Conservation (phyloP, 768 basidiomycete species). For the Amanita brunnescens region DNA sequence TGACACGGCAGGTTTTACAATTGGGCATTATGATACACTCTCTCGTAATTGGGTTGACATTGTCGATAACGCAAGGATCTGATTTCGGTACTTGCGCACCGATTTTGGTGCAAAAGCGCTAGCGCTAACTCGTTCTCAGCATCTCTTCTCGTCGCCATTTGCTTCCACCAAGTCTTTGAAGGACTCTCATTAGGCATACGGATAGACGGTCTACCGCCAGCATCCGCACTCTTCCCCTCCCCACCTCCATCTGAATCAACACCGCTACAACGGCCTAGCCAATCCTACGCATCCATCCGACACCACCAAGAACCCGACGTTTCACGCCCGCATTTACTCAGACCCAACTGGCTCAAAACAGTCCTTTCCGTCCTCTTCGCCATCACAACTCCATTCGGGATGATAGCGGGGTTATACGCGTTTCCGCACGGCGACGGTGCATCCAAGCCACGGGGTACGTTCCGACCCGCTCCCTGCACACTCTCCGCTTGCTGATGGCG, state of each 20-base stretch:
- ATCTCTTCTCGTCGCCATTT: slow-evolving; percentile 63
- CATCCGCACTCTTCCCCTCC: slow-evolving; percentile 9
- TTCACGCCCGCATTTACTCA: not conserved
- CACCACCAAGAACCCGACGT: not conserved
- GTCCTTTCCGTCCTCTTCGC: slow-evolving; percentile 58
- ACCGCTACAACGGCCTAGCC: not conserved
- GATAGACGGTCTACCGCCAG: slow-evolving; percentile 56
- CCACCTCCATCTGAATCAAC: not conserved
- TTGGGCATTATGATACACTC: slow-evolving; percentile 82
- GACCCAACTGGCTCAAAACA: slow-evolving; percentile 37
- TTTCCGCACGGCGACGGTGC: slow-evolving; percentile 27
- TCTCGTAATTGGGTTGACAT: slow-evolving; percentile 69
- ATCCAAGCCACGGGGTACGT: slow-evolving; percentile 13
- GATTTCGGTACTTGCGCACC: slow-evolving; percentile 53
- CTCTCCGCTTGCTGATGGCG: not conserved
- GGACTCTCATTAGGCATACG: slow-evolving; percentile 78
- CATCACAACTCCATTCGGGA: slow-evolving; percentile 65
- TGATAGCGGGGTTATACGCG: slow-evolving; percentile 45
- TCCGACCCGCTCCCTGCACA: slow-evolving; percentile 6
- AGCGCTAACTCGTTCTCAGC: slow-evolving; percentile 27
- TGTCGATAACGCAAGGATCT: slow-evolving; percentile 57
- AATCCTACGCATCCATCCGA: not conserved
- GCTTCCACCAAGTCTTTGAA: slow-evolving; percentile 82
- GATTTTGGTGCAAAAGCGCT: not conserved
- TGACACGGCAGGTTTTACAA: slow-evolving; percentile 55